Base-by-base conservation (phyloP, 768 basidiomycete species). In the Daedalea quercina region DNA sequence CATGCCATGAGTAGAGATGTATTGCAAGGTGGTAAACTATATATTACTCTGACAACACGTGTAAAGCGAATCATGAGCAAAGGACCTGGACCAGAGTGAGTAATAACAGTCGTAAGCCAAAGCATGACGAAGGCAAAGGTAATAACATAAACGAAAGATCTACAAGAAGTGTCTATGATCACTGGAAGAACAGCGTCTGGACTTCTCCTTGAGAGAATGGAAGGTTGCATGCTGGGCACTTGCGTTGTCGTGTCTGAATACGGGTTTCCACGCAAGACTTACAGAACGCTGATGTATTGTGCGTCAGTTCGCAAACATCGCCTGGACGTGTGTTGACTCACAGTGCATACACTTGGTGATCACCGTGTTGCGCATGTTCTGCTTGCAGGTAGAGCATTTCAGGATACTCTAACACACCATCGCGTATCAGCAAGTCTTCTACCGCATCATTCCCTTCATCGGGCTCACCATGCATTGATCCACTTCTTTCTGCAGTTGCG, bases 261-360 rank as follows among this genome's bases (percentile, higher is more conserved):
- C 95, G 85, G n/a, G 84, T 75, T 57, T 96, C 94, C 31, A 97
- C 78, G 64, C 87, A 96, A 51, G 75, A 66, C 68, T 82, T 86
- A 69, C 90, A 91, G 70, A 94, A 94, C 0, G 91, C 92, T 93
- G 57, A 9, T 3, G 24, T 3, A 7, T 3, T 31, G 17, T 8
- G 35, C n/a, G 40, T 41, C 26, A 19, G 6, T 15, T 44, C 45
- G 28, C 28, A 11, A 4, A 31, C 28, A 11, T 31, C 11, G 28
- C 4, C 11, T 11, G 11, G 28, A 31, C 11, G 28, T 11, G 11
- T 4, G 28, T 31, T 6, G 11, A 81, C 90, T 57, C 65, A 94
- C 92, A 90, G 65, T 95, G 94, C 80, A 88, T 84, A 74, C 93
- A 95, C 66, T 91, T 93, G 31, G 82, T 86, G 55, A 95, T 78